phyloP scores from a whole-genome alignment of 73 alveolate species.

The Tetrahymena malaccensis region DNA sequence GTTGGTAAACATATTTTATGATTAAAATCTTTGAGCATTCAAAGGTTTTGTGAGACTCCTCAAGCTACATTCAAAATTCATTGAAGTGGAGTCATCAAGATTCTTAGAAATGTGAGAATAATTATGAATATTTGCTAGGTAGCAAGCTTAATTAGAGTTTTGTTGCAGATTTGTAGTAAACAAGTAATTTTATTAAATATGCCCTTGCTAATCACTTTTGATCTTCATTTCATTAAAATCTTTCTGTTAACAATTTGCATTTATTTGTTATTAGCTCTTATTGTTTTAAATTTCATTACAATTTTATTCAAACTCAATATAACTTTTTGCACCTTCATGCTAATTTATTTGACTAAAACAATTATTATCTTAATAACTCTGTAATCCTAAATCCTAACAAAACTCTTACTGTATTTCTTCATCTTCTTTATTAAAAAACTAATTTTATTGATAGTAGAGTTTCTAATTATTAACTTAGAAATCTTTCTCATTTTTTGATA shows the following conservation, averaged over 20 bases:
- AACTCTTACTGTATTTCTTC: background rate
- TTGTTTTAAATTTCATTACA: background rate
- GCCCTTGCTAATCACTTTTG: background rate
- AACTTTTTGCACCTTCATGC: background rate
- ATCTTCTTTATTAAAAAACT: background rate
- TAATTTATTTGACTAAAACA: background rate
- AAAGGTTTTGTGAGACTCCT: background rate
- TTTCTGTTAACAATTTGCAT: background rate
- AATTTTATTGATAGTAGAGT: background rate
- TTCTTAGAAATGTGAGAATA: background rate
- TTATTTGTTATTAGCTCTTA: too few species aligned
- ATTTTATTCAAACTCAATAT: background rate
- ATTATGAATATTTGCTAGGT: background rate
- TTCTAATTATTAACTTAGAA: background rate
- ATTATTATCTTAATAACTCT: background rate
- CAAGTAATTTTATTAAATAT: background rate
- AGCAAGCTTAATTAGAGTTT: background rate
- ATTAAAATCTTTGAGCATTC: background rate
- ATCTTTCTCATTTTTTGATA: background rate
- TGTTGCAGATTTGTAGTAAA: background rate
- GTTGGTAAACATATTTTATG: background rate
- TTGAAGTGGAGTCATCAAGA: background rate
- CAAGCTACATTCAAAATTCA: background rate
- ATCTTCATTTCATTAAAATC: background rate
- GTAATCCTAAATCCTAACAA: background rate